phyloP scores from a whole-genome alignment of 495 filamentous ascomycete genomes.

The Penicillium fimorum region DNA sequence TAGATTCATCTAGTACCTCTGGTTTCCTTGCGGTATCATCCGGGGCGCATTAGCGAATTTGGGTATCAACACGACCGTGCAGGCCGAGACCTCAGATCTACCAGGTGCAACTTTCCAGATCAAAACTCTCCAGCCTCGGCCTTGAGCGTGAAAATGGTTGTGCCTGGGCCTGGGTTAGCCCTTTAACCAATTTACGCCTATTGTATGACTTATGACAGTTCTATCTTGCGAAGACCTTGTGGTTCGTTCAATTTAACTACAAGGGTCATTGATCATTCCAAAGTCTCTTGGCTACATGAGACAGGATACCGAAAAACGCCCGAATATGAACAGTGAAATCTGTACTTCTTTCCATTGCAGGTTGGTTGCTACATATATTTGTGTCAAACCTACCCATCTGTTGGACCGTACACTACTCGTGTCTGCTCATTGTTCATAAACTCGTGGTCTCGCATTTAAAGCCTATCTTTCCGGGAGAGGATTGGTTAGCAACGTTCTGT shows the following conservation, averaged over 20 bases:
- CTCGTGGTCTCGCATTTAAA: slow-evolving; percentile 38
- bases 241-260: not conserved
- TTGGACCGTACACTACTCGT: slow-evolving; percentile 8
- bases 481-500: slow-evolving; percentile 44
- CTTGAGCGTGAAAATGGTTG: slow-evolving; percentile 26
- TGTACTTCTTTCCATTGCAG: slow-evolving; percentile 24
- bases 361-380: slow-evolving; percentile 11
- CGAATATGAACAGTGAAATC: slow-evolving; percentile 13
- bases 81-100: slow-evolving; percentile 81
- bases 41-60: slow-evolving; percentile 83
- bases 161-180: slow-evolving; percentile 10
- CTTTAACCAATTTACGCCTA: not conserved
- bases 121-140: slow-evolving; percentile 69
- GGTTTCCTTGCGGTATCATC: slow-evolving; percentile 91
- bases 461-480: slow-evolving; percentile 46
- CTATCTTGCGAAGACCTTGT: not conserved
- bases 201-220: not conserved
- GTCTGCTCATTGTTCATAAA: slow-evolving; percentile 31
- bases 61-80: slow-evolving; percentile 87
- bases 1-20: slow-evolving; percentile 65
- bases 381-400: not conserved
- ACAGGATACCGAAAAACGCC: not conserved
- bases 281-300: not conserved
- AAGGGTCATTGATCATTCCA: not conserved
- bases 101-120: slow-evolving; percentile 94